A percentile compares a stretch with the other conserved stretches of the same genome.
Evolutionary conservation across 2,329 filamentous ascomycete species (phyloP).

Genomic region (Plenodomus biglobosus): DNA sequence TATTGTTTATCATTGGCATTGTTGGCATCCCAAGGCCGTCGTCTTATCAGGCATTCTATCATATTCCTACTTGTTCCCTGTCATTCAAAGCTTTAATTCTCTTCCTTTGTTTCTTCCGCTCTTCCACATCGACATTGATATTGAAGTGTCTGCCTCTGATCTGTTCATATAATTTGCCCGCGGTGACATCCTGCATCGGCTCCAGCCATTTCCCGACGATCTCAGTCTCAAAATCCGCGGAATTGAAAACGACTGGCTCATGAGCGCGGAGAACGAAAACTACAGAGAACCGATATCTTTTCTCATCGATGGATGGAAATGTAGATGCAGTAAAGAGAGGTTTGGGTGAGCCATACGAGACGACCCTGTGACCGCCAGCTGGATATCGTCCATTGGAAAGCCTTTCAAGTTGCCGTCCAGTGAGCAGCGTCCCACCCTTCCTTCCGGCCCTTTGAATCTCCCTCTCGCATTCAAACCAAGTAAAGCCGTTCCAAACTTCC

Average conservation of each 20-base stretch:
- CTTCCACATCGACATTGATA: conserved; percentile 38
- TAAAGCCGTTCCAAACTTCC: conserved; percentile 36
- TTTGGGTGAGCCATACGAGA: conserved; percentile 31
- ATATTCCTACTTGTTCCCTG: background rate
- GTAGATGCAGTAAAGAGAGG: background rate
- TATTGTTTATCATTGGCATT: too few relatives aligned
- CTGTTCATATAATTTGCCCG: conserved; percentile 34
- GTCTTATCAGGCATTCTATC: too few relatives aligned
- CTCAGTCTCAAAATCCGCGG: conserved; percentile 27
- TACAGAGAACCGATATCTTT: conserved; percentile 38
- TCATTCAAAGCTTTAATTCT: conserved; percentile 9
- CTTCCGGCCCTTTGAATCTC: conserved; percentile 17
- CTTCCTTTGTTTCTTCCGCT: conserved; percentile 37
- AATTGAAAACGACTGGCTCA: conserved; percentile 29
- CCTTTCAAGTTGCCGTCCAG: conserved; percentile 35
- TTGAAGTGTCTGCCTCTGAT: conserved; percentile 41
- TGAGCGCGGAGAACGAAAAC: conserved; percentile 43
- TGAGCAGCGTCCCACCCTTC: conserved; percentile 31
- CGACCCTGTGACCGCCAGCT: conserved; percentile 41
- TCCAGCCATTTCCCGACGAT: conserved; percentile 34
- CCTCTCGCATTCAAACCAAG: conserved; percentile 34
- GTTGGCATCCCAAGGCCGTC: too few relatives aligned
- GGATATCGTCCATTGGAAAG: conserved; percentile 32
- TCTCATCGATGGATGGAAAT: background rate
- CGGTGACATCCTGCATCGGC: conserved; percentile 29